These are phyloP conservation scores for Rhodotorula sp. DNA, from an alignment of 1,284 basidiomycete genomes.

Conservation along the genomic window DNA sequence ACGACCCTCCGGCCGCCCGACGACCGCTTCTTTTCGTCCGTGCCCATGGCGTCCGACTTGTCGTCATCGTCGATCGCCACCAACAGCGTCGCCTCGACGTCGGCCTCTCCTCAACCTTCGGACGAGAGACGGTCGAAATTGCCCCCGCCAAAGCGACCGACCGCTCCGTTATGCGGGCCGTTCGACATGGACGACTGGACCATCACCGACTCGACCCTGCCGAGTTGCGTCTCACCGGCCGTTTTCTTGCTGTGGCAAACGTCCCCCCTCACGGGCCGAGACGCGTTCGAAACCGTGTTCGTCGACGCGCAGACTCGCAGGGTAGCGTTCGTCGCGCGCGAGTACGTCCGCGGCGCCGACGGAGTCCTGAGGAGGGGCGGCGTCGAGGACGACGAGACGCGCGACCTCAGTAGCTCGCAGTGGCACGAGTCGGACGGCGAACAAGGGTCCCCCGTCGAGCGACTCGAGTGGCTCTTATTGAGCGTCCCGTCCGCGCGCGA, in stretches of 20 bases:
- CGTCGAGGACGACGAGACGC: not conserved
- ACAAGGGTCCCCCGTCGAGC: not conserved
- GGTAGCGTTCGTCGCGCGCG: constrained; percentile 10
- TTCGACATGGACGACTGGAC: constrained; percentile 11
- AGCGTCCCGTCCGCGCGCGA: constrained; percentile 3
- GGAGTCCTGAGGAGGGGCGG: constrained; percentile 7
- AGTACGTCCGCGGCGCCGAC: constrained; percentile 6
- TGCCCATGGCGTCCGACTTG: not conserved
- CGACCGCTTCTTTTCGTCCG: not conserved
- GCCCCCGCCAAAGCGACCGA: not conserved
- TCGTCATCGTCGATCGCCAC: not conserved
- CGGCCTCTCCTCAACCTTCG: not conserved
- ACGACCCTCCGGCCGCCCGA: not conserved
- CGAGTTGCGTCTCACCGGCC: constrained; percentile 12
- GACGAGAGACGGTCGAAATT: not conserved
- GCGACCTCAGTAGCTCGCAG: constrained; percentile 1
- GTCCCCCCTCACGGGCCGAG: not conserved
- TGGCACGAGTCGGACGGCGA: constrained; percentile 11
- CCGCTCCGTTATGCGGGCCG: not conserved
- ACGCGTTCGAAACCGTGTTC: constrained; percentile 5
- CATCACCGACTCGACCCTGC: not conserved
- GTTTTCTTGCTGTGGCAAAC: constrained; percentile 4
- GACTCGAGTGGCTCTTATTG: constrained; percentile 12
- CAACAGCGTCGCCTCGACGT: not conserved
- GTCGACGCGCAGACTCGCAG: constrained; percentile 6